Evolutionary conservation across 177 flowering plant species (phyloP), one percentile per base, ranked within the genome.

Genomic region (Vitis hybrid): DNA sequence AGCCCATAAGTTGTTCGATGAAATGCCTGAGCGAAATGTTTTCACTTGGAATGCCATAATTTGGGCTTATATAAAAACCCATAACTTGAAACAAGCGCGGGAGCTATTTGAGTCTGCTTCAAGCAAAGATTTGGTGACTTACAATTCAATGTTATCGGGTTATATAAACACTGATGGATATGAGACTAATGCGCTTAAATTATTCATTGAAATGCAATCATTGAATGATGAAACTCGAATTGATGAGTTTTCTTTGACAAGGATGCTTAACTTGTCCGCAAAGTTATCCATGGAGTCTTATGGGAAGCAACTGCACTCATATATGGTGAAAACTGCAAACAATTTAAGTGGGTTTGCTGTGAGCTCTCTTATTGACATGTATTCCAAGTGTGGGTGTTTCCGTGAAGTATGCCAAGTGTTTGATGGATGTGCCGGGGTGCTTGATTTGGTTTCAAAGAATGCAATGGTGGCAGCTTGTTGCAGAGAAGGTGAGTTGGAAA

Each of bases 381-480:
- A 94, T 60, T 90, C 98, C 0, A 94, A 92, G 80, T 87, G 93
- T 72, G 83, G 83, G 66, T 69, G 75, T 67, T 87, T 86, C 62
- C 0, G 18, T 1, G 96, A 88, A n/a, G 89, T 87, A 2, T 64
- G 18, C 60, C 58, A 16, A 32, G 88, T 85, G n/a, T 91, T 85
- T 75, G 30, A 73, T 62, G 86, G 77, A 27, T n/a, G 75, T 54
- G 54, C 60, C 9, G 64, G 62, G 57, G 56, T 19, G 67, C 64
- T 72, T 19, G 91, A 90, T 70, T 70, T 71, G 72, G 87, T 91
- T 59, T 80, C 87, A 10, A 85, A 78, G 85, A 94, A 92, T 76
- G 91, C 92, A 14, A 81, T 91, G 86, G 68, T 92, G 51, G 98
- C 97, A 3, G 94, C 97, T 66, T 88, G 86, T 78, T 92, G 88